Evolutionary conservation across 106 monocot species (phyloP).

Genomic region (Platanthera zijinensis): DNA sequence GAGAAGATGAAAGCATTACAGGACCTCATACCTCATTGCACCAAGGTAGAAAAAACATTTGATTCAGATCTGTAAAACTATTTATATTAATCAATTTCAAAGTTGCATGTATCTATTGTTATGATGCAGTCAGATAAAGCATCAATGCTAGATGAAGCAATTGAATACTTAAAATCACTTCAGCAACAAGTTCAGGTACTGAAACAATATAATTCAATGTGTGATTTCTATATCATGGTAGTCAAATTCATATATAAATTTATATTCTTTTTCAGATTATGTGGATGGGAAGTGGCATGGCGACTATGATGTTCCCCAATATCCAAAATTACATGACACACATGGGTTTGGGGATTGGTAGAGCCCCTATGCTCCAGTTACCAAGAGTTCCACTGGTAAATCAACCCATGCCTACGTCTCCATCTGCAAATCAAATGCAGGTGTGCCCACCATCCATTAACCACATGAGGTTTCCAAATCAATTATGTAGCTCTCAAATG

Average conservation of each 20-base stretch:
- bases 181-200: constrained; percentile 49
- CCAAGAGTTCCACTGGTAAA: constrained; percentile 30
- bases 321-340: constrained; percentile 44
- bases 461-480: constrained; percentile 32
- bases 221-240: not conserved
- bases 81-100: not conserved
- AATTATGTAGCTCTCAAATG: constrained; percentile 25
- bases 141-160: constrained; percentile 81
- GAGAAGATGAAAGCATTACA: constrained; percentile 14
- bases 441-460: constrained; percentile 5
- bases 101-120: not conserved
- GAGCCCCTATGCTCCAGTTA: constrained; percentile 33
- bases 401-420: constrained; percentile 21
- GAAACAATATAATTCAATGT: not conserved
- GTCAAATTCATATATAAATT: not conserved
- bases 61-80: not conserved
- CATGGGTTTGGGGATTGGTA: constrained; percentile 34
- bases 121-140: constrained; percentile 55
- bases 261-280: constrained; percentile 39
- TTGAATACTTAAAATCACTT: constrained; percentile 70
- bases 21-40: constrained; percentile 11
- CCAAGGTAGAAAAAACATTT: constrained; percentile 4
- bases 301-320: constrained; percentile 68
- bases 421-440: constrained; percentile 5
- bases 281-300: constrained; percentile 95